These are phyloP conservation scores for Aphanomyces stellatus DNA, from an alignment of 352 stramenopile genomes.

Conservation along the genomic window DNA sequence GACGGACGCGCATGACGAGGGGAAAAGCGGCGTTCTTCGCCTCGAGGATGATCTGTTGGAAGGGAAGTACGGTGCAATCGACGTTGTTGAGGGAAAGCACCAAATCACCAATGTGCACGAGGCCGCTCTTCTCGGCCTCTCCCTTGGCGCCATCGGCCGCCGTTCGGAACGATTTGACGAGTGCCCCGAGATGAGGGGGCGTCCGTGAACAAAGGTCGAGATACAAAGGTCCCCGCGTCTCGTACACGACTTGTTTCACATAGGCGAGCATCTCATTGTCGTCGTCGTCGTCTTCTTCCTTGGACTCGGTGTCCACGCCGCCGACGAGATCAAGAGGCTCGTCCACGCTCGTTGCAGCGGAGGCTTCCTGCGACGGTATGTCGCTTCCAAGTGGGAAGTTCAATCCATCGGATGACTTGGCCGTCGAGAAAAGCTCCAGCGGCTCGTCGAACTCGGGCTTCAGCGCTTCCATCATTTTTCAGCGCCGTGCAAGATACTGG, in stretches of 20 bases:
- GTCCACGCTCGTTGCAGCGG: too few relatives aligned
- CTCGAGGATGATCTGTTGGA: conserved; percentile 1
- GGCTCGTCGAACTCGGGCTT: neutral
- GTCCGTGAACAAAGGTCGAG: conserved; percentile 11
- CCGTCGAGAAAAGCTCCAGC: conserved; percentile 3
- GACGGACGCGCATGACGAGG: neutral
- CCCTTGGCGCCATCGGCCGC: neutral
- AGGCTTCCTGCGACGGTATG: neutral
- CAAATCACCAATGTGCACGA: conserved; percentile 1
- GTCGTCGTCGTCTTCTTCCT: neutral
- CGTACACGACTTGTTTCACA: conserved; percentile 5
- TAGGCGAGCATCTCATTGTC: neutral
- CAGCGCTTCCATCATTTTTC: neutral
- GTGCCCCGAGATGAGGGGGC: conserved; percentile 1
- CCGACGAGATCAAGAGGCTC: neutral
- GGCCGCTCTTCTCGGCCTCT: neutral
- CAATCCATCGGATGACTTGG: neutral
- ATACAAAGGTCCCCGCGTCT: conserved; percentile 6
- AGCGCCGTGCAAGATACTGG: neutral
- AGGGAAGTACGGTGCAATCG: conserved; percentile 9
- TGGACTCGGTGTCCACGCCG: neutral
- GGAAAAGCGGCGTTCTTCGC: conserved; percentile 6
- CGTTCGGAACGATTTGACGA: conserved; percentile 11
- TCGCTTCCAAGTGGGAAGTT: neutral
- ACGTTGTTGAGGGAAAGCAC: conserved; percentile 7